Evolutionary conservation across 768 basidiomycete species (phyloP), one percentile per base, ranked within the genome.

Genomic region (Lactarius hengduanensis): DNA sequence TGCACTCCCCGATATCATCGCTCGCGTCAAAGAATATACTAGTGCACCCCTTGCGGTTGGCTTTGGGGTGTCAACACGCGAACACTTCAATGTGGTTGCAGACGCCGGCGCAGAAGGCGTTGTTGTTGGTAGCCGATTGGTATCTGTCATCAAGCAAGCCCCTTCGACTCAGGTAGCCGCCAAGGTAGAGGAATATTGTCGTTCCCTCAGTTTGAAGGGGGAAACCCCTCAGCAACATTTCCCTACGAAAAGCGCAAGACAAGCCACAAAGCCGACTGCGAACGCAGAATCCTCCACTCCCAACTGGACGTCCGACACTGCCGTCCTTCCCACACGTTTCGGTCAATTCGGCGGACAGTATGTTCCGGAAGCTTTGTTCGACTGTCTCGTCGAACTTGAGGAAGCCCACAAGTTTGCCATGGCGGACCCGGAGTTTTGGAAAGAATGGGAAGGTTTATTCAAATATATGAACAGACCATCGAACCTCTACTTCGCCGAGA

Each of bases 331-430:
- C 1, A 81, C 87, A 1, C 84, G 94, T 57, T 99, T 99, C 72
- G 97, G 97, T 43, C 82, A 94, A 67, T 99, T 96, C 73, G 97
- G 97, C 40, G 97, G 97, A 4, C 95, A 97, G 72, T 99, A 95
- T 78, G 97, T 98, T 6, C 95, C 97, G 0, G 97, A 98, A 77
- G 88, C 94, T 16, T 81, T 98, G n/a, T 90, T 96, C 71, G 97
- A 96, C 74, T 94, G 92, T 71, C 81, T 98, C 50, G 80, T 85
- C 22, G 96, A 99, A 79, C 82, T 99, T 38, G 91, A 98, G 77
- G 87, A 86, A 61, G 96, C 92, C 45, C 96, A 98, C 77, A 90
- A 91, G 72, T 78, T 83, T 58, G 97, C 97, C 11, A 83, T 92
- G 73, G 84, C 82, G 11, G 96, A 98, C 76, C 94, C 95, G 0